These are phyloP conservation scores for Durotheca rogersii DNA, from an alignment of 495 filamentous ascomycete genomes.

Conservation along the genomic window DNA sequence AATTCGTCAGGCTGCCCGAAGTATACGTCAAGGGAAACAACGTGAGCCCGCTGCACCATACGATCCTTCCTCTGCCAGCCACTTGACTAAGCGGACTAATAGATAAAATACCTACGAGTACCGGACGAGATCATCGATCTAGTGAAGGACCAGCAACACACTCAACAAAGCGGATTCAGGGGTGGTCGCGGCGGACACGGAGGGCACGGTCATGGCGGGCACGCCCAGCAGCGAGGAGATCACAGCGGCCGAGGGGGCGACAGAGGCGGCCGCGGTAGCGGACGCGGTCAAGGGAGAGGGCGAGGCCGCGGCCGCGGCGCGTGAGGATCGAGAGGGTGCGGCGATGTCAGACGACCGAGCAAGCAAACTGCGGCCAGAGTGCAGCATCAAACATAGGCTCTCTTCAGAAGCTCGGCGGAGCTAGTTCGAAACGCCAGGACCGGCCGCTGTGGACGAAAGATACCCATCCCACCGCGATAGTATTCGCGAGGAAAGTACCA, in stretches of 20 bases:
- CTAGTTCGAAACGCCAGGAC: constrained; percentile 2
- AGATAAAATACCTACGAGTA: constrained; percentile 99
- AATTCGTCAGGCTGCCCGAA: constrained; percentile 86
- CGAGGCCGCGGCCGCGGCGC: constrained; percentile 52
- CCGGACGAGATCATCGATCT: constrained; percentile 93
- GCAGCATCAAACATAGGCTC: not conserved
- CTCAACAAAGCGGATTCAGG: constrained; percentile 57
- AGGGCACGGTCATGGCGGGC: constrained; percentile 69
- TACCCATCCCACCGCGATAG: constrained; percentile 21
- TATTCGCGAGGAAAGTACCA: constrained; percentile 5
- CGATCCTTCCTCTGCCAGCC: too few species aligned
- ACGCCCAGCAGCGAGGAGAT: constrained; percentile 60
- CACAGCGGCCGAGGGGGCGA: constrained; percentile 58
- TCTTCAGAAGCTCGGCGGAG: not conserved
- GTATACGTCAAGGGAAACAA: constrained; percentile 97
- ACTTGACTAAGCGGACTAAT: not conserved
- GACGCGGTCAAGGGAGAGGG: constrained; percentile 55
- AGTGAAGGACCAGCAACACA: constrained; percentile 86
- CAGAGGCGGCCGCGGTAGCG: constrained; percentile 49
- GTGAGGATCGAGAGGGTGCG: constrained; percentile 12
- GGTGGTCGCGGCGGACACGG: constrained; percentile 67
- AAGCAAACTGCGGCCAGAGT: not conserved
- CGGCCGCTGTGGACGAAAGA: constrained; percentile 12
- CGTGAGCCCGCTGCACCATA: too few species aligned
- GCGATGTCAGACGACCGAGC: not conserved